Conservation (phyloP, 495 filamentous ascomycete species). For the Halenospora varia region DNA sequence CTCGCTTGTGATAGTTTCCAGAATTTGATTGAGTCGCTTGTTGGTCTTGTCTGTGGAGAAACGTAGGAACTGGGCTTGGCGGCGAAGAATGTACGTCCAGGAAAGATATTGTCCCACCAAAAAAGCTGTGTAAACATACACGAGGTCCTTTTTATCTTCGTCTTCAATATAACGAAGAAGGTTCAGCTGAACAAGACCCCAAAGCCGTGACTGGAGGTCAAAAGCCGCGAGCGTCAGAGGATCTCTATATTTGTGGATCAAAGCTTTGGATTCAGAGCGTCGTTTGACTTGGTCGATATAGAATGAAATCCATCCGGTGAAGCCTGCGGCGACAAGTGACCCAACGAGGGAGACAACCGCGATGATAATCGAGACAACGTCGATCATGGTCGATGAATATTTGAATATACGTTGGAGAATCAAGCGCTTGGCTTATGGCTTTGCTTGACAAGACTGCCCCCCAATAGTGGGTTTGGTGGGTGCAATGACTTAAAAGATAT, state of each 20-base stretch:
- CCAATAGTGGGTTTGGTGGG: neutral
- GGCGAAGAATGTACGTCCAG: conserved; percentile 13
- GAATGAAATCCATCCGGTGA: conserved; percentile 17
- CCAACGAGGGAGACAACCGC: conserved; percentile 15
- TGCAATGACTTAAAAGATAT: neutral
- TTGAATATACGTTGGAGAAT: conserved; percentile 3
- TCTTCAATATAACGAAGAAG: conserved; percentile 4
- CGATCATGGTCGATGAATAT: conserved; percentile 11
- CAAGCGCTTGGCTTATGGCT: neutral
- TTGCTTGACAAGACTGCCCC: neutral
- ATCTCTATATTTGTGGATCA: conserved; percentile 19
- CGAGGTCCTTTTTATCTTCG: conserved; percentile 10
- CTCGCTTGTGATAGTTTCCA: conserved; percentile 6
- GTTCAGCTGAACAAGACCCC: conserved; percentile 5
- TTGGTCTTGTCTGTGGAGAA: conserved; percentile 16
- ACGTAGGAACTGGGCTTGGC: conserved; percentile 15
- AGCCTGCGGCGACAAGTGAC: conserved; percentile 15
- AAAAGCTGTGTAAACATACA: conserved; percentile 17
- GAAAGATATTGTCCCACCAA: conserved; percentile 17
- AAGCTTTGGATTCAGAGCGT: conserved; percentile 13
- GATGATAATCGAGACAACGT: conserved; percentile 18
- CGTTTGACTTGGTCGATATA: conserved; percentile 18
- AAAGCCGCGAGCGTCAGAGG: conserved; percentile 12
- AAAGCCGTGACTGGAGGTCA: conserved; percentile 15
- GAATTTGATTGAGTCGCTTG: conserved; percentile 10